Evolutionary conservation across 352 stramenopile genomes (phyloP).

Genomic region (Phytophthora pistaciae): DNA sequence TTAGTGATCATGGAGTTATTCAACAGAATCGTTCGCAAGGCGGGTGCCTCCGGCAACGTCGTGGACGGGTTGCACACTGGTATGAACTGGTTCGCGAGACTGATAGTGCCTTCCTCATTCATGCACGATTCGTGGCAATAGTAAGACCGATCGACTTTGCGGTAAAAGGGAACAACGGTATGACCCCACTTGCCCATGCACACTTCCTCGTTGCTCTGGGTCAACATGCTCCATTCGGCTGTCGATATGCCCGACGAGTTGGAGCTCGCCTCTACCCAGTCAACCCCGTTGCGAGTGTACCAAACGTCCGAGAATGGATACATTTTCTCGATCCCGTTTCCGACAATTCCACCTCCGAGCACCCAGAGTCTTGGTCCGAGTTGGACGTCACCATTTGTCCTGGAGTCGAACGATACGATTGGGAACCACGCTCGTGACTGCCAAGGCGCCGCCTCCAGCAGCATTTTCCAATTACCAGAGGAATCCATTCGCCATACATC

Average conservation of each 20-base stretch:
- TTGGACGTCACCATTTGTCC: slow-evolving; percentile 65
- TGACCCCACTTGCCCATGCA: slow-evolving; percentile 85
- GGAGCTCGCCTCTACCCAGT: slow-evolving; percentile 68
- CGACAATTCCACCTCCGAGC: slow-evolving; percentile 77
- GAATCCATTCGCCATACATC: slow-evolving; percentile 82
- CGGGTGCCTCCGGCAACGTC: slow-evolving; percentile 43
- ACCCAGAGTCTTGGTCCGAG: slow-evolving; percentile 78
- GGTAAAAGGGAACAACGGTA: slow-evolving; percentile 60
- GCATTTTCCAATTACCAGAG: slow-evolving; percentile 45
- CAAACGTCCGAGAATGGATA: slow-evolving; percentile 76
- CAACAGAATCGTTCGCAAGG: slow-evolving; percentile 47
- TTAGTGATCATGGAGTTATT: slow-evolving; percentile 59
- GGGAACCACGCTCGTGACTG: slow-evolving; percentile 76
- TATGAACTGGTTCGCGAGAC: slow-evolving; percentile 67
- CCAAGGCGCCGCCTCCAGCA: slow-evolving; percentile 61
- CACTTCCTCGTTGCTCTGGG: slow-evolving; percentile 46
- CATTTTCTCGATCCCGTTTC: slow-evolving; percentile 79
- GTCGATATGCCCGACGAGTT: slow-evolving; percentile 77
- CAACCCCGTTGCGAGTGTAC: slow-evolving; percentile 70
- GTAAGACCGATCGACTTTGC: slow-evolving; percentile 57
- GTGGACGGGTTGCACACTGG: slow-evolving; percentile 56
- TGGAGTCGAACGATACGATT: slow-evolving; percentile 79
- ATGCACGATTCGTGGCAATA: slow-evolving; percentile 65
- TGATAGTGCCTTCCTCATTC: slow-evolving; percentile 55
- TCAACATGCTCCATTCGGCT: slow-evolving; percentile 80